A percentile compares a stretch with the other conserved stretches of the same genome.
phyloP scores from a whole-genome alignment of 1,284 basidiomycete species.

The Amylostereum areolatum region DNA sequence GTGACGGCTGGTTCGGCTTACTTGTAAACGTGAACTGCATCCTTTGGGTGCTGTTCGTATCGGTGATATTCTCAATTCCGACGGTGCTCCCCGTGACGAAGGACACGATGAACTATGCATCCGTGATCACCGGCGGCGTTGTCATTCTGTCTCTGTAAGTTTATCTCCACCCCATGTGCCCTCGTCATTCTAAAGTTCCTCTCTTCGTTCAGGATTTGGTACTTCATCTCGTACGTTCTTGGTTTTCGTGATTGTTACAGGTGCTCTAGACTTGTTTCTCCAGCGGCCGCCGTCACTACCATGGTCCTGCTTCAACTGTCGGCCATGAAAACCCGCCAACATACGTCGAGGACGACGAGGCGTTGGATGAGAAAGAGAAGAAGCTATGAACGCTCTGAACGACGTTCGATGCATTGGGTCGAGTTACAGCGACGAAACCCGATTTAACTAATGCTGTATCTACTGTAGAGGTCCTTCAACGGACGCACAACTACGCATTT shows the following conservation, averaged over 20 bases:
- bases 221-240: conserved; percentile 12
- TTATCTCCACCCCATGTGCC: not conserved
- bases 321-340: not conserved
- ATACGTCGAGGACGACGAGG: not conserved
- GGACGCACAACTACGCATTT: no score
- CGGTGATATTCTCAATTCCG: conserved; percentile 69
- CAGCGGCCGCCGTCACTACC: conserved; percentile 16
- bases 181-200: not conserved
- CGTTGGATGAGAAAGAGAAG: not conserved
- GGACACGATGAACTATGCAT: conserved; percentile 76
- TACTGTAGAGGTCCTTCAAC: no score
- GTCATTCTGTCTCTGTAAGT: conserved; percentile 24
- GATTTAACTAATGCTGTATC: no score
- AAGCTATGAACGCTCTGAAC: not conserved
- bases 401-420: no score
- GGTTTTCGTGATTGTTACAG: not conserved
- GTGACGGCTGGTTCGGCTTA: conserved; percentile 63
- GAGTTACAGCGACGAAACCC: no score
- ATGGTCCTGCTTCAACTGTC: conserved; percentile 12
- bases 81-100: conserved; percentile 64
- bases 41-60: conserved; percentile 63
- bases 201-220: conserved; percentile 11
- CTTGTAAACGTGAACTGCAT: conserved; percentile 64
- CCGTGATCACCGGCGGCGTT: conserved; percentile 35
- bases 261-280: not conserved